A percentile compares a stretch with the other conserved stretches of the same genome.
These are phyloP conservation scores for Batrachochytrium dendrobatidis DNA, from an alignment of 371 early-diverging fungal species.

Conservation along the genomic window DNA sequence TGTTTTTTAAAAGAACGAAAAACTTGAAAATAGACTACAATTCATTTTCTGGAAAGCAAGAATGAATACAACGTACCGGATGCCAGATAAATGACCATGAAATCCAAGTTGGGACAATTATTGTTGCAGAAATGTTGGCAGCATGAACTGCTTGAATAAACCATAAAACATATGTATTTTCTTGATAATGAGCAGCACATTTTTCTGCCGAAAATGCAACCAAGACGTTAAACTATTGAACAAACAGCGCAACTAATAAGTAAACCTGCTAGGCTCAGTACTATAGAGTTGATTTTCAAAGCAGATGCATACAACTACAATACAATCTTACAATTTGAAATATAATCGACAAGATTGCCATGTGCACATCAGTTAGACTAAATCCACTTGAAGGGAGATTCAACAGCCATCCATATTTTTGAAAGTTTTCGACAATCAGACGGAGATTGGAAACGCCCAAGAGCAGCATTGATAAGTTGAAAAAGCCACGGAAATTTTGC, in stretches of 20 bases:
- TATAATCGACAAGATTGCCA: conserved; percentile 20
- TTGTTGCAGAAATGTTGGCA: conserved; percentile 48
- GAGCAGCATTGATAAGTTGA: conserved; percentile 50
- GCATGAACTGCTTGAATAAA: conserved; percentile 1
- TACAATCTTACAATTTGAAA: conserved; percentile 19
- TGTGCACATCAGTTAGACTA: too few relatives aligned
- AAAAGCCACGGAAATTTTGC: conserved; percentile 59
- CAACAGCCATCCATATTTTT: conserved; percentile 80
- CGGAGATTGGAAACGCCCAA: conserved; percentile 77
- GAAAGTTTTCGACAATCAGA: conserved; percentile 77
- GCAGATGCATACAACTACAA: neutral
- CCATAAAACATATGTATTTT: neutral
- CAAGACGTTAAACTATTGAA: conserved; percentile 37
- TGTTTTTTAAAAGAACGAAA: neutral
- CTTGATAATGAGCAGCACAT: conserved; percentile 10
- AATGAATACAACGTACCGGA: conserved; percentile 40
- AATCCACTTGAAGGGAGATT: conserved; percentile 15
- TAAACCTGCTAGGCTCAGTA: neutral
- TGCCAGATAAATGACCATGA: conserved; percentile 64
- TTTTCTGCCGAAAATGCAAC: conserved; percentile 53
- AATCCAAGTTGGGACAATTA: conserved; percentile 57
- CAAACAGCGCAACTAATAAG: neutral
- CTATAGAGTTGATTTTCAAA: neutral
- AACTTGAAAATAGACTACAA: conserved; percentile 21
- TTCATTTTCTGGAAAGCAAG: conserved; percentile 2